Conservation (phyloP, 1,284 basidiomycete species). For the Cryptococcus sp. region DNA sequence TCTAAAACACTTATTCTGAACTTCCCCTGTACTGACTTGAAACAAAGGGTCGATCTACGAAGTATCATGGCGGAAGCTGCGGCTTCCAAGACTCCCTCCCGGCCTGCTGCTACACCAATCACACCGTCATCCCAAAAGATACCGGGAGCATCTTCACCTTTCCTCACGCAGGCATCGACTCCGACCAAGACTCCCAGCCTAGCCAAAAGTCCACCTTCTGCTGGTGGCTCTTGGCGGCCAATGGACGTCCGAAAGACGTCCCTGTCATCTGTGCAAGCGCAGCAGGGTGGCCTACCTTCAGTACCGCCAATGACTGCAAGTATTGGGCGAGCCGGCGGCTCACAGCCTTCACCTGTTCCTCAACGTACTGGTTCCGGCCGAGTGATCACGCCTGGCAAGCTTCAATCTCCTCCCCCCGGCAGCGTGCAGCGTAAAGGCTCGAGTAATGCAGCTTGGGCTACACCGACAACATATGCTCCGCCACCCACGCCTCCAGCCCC, state of each 20-base stretch:
- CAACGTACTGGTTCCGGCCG: constrained; percentile 18
- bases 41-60: constrained; percentile 72
- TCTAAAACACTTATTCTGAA: neutral
- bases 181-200: constrained; percentile 11
- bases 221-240: constrained; percentile 33
- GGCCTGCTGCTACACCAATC: constrained; percentile 11
- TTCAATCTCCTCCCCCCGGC: constrained; percentile 19
- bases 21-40: constrained; percentile 1
- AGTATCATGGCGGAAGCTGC: constrained; percentile 76
- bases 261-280: constrained; percentile 37
- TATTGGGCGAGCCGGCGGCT: constrained; percentile 17
- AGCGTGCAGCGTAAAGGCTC: constrained; percentile 5
- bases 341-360: constrained; percentile 15
- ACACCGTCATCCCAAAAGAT: constrained; percentile 4
- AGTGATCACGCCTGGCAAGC: constrained; percentile 45
- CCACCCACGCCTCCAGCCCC: constrained; percentile 33
- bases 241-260: constrained; percentile 33
- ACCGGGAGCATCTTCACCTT: constrained; percentile 6
- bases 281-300: constrained; percentile 20
- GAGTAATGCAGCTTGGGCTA: constrained; percentile 27
- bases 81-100: constrained; percentile 30
- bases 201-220: constrained; percentile 16
- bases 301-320: neutral
- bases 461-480: constrained; percentile 45
- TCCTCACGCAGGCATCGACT: constrained; percentile 12